Conservation (phyloP, 148 eudicot species). For the Silene conica region DNA sequence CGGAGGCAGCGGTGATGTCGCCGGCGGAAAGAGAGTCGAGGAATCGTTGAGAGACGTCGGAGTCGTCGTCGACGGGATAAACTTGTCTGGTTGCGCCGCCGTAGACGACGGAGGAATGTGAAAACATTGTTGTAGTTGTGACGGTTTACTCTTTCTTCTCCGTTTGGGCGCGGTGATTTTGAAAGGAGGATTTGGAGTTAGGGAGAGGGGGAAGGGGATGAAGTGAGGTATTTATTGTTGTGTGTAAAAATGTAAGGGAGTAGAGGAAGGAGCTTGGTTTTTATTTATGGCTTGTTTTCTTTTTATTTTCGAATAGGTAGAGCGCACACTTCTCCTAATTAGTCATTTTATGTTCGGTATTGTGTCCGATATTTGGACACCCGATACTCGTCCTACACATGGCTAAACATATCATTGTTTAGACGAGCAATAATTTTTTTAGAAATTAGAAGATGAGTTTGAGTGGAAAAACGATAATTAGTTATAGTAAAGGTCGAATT, state of each 20-base stretch:
- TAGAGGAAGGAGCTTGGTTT: background rate
- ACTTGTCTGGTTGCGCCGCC: slow-evolving; percentile 41
- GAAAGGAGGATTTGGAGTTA: background rate
- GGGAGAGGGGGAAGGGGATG: background rate
- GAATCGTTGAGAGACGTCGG: slow-evolving; percentile 70
- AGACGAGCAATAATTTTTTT: too few species aligned
- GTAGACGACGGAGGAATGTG: slow-evolving; percentile 18
- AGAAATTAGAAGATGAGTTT: too few species aligned
- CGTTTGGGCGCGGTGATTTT: background rate
- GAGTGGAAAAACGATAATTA: too few species aligned
- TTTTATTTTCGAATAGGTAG: too few species aligned
- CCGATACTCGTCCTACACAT: too few species aligned
- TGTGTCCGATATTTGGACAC: too few species aligned
- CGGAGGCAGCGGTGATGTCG: slow-evolving; percentile 39
- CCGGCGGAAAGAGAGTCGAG: slow-evolving; percentile 51
- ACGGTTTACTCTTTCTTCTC: background rate
- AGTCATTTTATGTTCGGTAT: too few species aligned
- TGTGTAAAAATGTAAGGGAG: background rate
- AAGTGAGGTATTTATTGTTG: slow-evolving; percentile 26
- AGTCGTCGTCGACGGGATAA: slow-evolving; percentile 68
- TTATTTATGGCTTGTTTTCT: background rate
- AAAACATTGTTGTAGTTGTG: slow-evolving; percentile 24
- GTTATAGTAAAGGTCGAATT: too few species aligned
- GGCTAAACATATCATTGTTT: too few species aligned
- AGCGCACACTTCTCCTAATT: too few species aligned